Conservation (phyloP, 2,329 filamentous ascomycete species). For the Daldinia sp. region DNA sequence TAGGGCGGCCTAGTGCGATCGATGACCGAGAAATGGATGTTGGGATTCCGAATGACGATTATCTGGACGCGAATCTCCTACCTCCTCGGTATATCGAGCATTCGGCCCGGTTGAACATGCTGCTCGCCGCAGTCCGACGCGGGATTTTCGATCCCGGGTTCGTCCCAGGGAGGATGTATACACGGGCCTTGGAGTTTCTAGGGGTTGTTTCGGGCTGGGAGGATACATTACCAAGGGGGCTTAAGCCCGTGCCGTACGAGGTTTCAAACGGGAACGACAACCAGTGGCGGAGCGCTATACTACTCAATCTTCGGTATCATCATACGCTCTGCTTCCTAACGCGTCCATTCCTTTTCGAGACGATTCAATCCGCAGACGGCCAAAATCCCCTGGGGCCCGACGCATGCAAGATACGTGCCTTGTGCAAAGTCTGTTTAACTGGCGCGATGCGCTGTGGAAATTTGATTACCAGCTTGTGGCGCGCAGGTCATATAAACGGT, state of each 20-base stretch:
- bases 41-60: conserved; percentile 44
- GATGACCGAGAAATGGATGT: conserved; percentile 50
- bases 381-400: conserved; percentile 35
- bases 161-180: conserved; percentile 34
- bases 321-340: conserved; percentile 47
- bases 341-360: conserved; percentile 48
- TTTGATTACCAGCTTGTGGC: conserved; percentile 41
- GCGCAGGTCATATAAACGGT: conserved; percentile 41
- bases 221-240: conserved; percentile 38
- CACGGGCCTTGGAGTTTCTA: conserved; percentile 42
- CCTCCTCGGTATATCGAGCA: conserved; percentile 43
- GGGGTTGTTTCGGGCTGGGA: conserved; percentile 39
- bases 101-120: conserved; percentile 43
- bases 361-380: conserved; percentile 35
- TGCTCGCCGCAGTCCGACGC: conserved; percentile 47
- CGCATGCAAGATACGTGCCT: conserved; percentile 30
- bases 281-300: conserved; percentile 43
- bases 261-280: conserved; percentile 31
- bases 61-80: conserved; percentile 45
- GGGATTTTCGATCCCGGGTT: conserved; percentile 46
- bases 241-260: conserved; percentile 26
- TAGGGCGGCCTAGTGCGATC: conserved; percentile 51
- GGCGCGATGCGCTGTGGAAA: conserved; percentile 43
- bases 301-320: conserved; percentile 50
- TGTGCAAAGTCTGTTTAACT: conserved; percentile 43